Base-by-base conservation (phyloP, 345 rosid genomes). In the Hevea brasiliensis region DNA sequence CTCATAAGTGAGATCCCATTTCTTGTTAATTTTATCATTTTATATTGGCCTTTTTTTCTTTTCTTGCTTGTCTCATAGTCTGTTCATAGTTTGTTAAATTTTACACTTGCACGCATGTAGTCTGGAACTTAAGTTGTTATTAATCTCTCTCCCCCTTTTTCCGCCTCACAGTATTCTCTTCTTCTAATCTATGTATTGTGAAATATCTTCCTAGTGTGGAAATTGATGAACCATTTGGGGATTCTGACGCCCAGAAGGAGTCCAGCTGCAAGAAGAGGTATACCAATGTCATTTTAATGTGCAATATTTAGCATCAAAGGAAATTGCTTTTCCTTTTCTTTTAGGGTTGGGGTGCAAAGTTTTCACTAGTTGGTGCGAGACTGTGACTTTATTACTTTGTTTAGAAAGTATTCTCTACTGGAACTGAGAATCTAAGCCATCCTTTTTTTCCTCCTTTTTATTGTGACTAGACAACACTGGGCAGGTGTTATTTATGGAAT, bases 211-310 rank as follows among this genome's bases (percentile, higher is more conserved):
- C 27, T 61, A 94, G 98, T 58, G 72, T 42, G 67, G 92, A 89
- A 70, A 78, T 81, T 66, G 97, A 90, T 85, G 91, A 85, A 62
- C 80, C 91, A 3, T 79, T 84, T 71, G 98, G 88, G 74, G 89
- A 94, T 68, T 86, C 89, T 40, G 91, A 92, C 67, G 84, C 79
- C 71, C 83, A 68, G 55, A 94, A 90, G 86, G 97, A 92, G 72
- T 80, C 82, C 78, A 86, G 86, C 73, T 86, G 94, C 47, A 91
- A 87, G 82, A 94, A 94, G 87, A 89, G 96, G 98, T 94, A 81
- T 59, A 6, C 37, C n/a, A 26, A 35, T 58, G 8, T 67, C n/a
- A 56, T n/a, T 32, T 69, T 32, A 32, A 48, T 61, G 44, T 41
- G 14, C 32, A 65, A 4, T 26, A 42, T 21, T 53, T 20, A 9